Evolutionary conservation across 2,329 filamentous ascomycete genomes (phyloP).

Genomic region (Fusarium sp.): DNA sequence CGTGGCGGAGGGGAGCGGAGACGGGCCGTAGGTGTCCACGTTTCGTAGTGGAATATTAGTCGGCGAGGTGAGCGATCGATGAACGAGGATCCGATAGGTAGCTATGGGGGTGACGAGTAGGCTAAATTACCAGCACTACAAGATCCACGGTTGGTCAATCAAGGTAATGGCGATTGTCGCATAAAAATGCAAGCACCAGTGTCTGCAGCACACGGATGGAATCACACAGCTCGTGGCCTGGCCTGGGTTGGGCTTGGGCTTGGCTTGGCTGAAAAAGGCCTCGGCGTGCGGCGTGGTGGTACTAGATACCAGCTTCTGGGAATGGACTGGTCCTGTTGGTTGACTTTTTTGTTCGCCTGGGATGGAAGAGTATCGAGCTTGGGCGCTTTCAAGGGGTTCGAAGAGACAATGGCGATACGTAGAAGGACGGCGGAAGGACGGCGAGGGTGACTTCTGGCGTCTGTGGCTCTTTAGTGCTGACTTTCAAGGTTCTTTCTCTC

Average conservation of each 20-base stretch:
- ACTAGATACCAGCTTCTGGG: conserved; percentile 26
- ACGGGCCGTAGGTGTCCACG: conserved; percentile 47
- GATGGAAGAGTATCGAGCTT: conserved; percentile 14
- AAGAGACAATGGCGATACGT: conserved; percentile 29
- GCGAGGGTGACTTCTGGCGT: conserved; percentile 37
- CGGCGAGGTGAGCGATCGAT: conserved; percentile 23
- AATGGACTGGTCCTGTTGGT: conserved; percentile 25
- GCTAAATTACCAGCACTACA: conserved; percentile 32
- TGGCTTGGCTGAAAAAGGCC: conserved; percentile 34
- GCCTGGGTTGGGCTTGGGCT: conserved; percentile 32
- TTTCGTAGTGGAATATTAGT: conserved; percentile 40
- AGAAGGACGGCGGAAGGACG: conserved; percentile 25
- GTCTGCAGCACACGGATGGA: conserved; percentile 40
- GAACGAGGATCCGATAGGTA: conserved; percentile 39
- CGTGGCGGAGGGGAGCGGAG: conserved; percentile 44
- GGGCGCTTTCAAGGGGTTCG: conserved; percentile 19
- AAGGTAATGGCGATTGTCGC: conserved; percentile 50
- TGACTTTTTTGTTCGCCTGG: conserved; percentile 32
- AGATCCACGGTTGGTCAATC: conserved; percentile 47
- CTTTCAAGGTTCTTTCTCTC: conserved; percentile 39
- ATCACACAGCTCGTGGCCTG: conserved; percentile 40
- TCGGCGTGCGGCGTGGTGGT: conserved; percentile 35
- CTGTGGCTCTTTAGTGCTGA: conserved; percentile 40
- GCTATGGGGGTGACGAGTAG: conserved; percentile 42
- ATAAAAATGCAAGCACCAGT: conserved; percentile 51